These are phyloP conservation scores for Debaryomyces maramus DNA, from an alignment of 805 yeast genomes.

Conservation along the genomic window DNA sequence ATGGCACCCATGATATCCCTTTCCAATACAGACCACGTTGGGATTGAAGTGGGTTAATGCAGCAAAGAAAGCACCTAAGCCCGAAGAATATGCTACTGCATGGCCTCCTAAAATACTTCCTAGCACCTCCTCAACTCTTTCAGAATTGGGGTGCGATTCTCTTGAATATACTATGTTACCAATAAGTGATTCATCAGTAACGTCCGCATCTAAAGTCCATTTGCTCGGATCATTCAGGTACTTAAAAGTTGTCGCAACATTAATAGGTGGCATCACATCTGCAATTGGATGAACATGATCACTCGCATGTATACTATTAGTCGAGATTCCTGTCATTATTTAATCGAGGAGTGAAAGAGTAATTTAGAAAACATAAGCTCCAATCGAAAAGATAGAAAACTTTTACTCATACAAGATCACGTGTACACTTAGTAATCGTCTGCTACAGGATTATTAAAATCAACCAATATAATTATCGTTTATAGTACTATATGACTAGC, in stretches of 20 bases:
- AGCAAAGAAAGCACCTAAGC: conserved; percentile 79
- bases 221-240: conserved; percentile 62
- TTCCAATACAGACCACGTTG: conserved; percentile 68
- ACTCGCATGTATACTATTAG: conserved; percentile 70
- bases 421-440: no score
- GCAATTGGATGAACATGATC: conserved; percentile 55
- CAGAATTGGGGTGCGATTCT: conserved; percentile 68
- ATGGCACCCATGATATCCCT: conserved; percentile 84
- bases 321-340: conserved; percentile 49
- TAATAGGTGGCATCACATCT: conserved; percentile 79
- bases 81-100: conserved; percentile 72
- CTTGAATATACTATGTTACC: conserved; percentile 56
- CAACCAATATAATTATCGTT: no score
- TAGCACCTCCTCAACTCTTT: conserved; percentile 65
- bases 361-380: no score
- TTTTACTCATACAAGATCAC: no score
- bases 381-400: no score
- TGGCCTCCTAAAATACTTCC: conserved; percentile 60
- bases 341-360: no score
- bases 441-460: no score
- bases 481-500: no score
- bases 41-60: conserved; percentile 72
- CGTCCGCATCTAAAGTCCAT: conserved; percentile 43
- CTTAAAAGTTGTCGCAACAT: conserved; percentile 74
- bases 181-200: conserved; percentile 11